A percentile compares a stretch with the other conserved stretches of the same genome.
Conservation (phyloP, 805 yeast genomes). For the Myxozyma sirexii region DNA sequence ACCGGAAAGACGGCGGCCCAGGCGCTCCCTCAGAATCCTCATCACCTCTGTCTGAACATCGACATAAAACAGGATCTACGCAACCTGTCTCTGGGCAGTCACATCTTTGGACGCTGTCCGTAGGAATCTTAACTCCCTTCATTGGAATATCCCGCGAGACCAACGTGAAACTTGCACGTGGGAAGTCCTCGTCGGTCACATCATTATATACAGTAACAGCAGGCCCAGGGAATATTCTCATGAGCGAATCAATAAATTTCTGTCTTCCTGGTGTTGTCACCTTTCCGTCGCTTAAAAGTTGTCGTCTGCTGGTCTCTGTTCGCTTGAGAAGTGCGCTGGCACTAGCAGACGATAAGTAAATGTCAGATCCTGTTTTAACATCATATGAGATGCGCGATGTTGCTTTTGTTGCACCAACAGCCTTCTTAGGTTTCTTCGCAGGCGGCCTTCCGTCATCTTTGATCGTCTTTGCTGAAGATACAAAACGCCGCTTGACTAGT, state of each 20-base stretch:
- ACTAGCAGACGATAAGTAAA: no score
- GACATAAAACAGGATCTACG: background rate
- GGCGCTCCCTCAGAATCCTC: background rate
- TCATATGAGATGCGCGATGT: background rate
- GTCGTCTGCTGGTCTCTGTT: background rate
- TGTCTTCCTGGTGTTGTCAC: background rate
- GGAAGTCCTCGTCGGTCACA: constrained; percentile 4
- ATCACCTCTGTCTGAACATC: constrained; percentile 2
- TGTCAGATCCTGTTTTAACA: no score
- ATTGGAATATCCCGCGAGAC: background rate
- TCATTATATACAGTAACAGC: constrained; percentile 8
- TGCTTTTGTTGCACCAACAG: background rate
- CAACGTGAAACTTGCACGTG: background rate
- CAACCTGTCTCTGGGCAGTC: constrained; percentile 7
- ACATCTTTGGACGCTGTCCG: background rate
- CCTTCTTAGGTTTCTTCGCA: background rate
- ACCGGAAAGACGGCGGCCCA: background rate
- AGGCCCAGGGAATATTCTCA: constrained; percentile 9
- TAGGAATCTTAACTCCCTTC: background rate
- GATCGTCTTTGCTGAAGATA: background rate
- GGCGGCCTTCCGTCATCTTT: background rate
- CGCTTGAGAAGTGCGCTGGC: background rate
- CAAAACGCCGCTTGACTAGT: background rate
- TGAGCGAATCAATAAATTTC: constrained; percentile 2
- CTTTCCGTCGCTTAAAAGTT: background rate